Evolutionary conservation across 1,139 yeast species (phyloP), one percentile per base, ranked within the genome.

Genomic region (Sugiyamaella japonica): DNA sequence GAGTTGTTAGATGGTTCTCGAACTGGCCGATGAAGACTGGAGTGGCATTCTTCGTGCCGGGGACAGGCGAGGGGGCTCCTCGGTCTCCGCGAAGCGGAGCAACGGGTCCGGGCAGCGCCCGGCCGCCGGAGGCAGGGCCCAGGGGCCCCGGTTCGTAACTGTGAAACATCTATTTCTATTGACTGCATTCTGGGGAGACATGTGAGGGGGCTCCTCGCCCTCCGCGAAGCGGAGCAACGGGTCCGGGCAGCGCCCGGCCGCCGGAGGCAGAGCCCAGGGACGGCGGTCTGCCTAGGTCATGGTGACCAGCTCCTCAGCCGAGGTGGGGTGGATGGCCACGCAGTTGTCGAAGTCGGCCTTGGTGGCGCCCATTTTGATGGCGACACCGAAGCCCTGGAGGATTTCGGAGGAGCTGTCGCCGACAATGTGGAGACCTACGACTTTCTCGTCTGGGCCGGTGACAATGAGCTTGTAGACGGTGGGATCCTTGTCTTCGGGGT

Each of bases 321-420:
- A 84, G 1, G 99, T 91, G 59, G 99, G 99, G 72, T 93, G 99
- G 67, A 93, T 93, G 48, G 99, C 99, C 37, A 93, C 98, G 75
- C 95, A 88, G 70, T 77, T 85, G 73, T 93, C 99, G 61, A 93
- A 91, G 71, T 93, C 97, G 51, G 82, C 82, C 78, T 93, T 93
- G 47, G 99, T 93, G 45, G 99, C 99, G 39, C 99, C 99, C 76
- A 73, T 73, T 76, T 90, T 90, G 62, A 93, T 77, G 55, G 99
- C 99, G 53, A 90, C 99, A 55, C 98, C 99, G 67, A 93, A 93
- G 37, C 99, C 99, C 78, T 93, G 99, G 64, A 93, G 80, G 59
- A 95, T 90, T 73, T 93, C 99, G 39, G 96, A 83, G 59, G 95
- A 84, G 10, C 82, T 74, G 66, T 90, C 97, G 57, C 99, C 99